phyloP scores from a whole-genome alignment of 2,329 filamentous ascomycete genomes.

The Cadophora malorum region DNA sequence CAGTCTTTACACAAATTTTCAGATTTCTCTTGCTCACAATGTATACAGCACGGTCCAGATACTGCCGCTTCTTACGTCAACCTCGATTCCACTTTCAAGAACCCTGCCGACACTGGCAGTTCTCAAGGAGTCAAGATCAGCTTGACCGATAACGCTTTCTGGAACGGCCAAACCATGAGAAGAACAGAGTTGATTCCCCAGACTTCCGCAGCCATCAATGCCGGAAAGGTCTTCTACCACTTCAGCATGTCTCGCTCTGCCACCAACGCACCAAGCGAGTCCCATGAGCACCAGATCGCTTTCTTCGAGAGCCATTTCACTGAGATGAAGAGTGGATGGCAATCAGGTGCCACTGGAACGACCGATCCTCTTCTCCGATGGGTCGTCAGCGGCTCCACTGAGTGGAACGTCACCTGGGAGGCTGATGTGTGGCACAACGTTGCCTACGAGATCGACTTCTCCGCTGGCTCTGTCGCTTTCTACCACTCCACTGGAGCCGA shows the following conservation, averaged over 20 bases:
- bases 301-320: conserved; percentile 75
- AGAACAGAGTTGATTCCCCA: conserved; percentile 77
- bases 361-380: conserved; percentile 66
- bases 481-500: conserved; percentile 72
- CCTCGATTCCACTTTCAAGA: conserved; percentile 56
- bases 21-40: background rate
- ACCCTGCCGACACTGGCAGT: conserved; percentile 61
- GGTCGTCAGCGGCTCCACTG: conserved; percentile 63
- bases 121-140: conserved; percentile 73
- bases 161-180: conserved; percentile 76
- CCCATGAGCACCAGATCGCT: conserved; percentile 68
- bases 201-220: conserved; percentile 67
- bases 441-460: conserved; percentile 76
- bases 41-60: conserved; percentile 60
- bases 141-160: conserved; percentile 67
- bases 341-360: conserved; percentile 54
- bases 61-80: conserved; percentile 48
- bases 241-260: conserved; percentile 68
- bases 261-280: conserved; percentile 64
- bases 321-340: conserved; percentile 75
- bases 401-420: conserved; percentile 68
- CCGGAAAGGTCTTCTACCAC: conserved; percentile 74
- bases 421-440: conserved; percentile 76
- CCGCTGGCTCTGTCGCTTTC: conserved; percentile 65
- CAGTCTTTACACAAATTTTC: conserved; percentile 14